Percentiles rank a stretch among this genome's conserved stretches.
Conservation (phyloP, 129 eudicot genomes). For the Helianthus tuberosus region DNA sequence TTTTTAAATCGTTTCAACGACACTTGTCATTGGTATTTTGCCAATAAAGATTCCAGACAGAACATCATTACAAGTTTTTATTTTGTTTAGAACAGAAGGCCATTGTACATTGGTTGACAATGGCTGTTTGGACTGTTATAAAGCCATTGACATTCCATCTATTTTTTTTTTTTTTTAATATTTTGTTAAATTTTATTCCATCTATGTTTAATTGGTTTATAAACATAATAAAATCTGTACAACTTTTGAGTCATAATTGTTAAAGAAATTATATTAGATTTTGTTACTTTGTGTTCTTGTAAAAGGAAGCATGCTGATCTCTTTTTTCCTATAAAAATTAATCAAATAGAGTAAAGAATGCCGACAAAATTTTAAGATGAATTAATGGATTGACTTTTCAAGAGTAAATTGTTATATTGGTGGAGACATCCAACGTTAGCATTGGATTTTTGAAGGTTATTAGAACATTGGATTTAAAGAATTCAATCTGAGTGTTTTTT, state of each 20-base stretch:
- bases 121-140: slow-evolving; percentile 28
- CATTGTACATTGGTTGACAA: slow-evolving; percentile 26
- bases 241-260: slow-evolving; percentile 1
- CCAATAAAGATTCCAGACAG: slow-evolving; percentile 25
- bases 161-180: too few species aligned
- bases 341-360: background rate
- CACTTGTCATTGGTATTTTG: slow-evolving; percentile 28
- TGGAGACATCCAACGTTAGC: too few species aligned
- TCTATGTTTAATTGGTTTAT: background rate
- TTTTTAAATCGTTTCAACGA: slow-evolving; percentile 27
- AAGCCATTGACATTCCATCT: slow-evolving; percentile 39
- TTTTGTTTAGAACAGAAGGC: slow-evolving; percentile 11
- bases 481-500: too few species aligned
- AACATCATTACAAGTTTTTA: slow-evolving; percentile 11
- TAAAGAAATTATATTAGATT: background rate
- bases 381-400: background rate
- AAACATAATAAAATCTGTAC: background rate
- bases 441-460: too few species aligned
- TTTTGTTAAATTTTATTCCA: too few species aligned
- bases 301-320: slow-evolving; percentile 36
- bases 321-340: background rate
- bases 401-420: too few species aligned
- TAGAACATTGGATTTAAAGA: too few species aligned
- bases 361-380: slow-evolving; percentile 18
- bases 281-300: slow-evolving; percentile 4